Percentiles rank a stretch among this genome's conserved stretches.
phyloP scores from a whole-genome alignment of 1,284 basidiomycete genomes.

The Puccinia horiana region DNA sequence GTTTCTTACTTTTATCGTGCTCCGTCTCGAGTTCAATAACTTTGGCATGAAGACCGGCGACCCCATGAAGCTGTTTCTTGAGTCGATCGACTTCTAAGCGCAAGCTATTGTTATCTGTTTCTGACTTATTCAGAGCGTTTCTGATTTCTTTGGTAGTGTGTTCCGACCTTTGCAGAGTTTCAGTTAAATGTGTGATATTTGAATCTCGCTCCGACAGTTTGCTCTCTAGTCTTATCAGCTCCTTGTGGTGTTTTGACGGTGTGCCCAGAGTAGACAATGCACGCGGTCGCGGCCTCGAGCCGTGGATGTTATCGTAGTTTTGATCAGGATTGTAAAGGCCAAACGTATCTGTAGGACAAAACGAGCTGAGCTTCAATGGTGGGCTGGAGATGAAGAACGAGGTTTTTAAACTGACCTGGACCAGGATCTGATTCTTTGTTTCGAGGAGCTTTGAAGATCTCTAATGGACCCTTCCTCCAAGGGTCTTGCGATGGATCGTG shows the following conservation, averaged over 20 bases:
- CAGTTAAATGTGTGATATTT: constrained; percentile 24
- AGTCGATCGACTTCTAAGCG: constrained; percentile 16
- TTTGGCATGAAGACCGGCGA: constrained; percentile 39
- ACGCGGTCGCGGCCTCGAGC: constrained; percentile 10
- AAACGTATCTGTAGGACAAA: constrained; percentile 13
- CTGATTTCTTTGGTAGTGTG: constrained; percentile 22
- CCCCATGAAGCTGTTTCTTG: constrained; percentile 24
- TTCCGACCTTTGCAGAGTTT: constrained; percentile 36
- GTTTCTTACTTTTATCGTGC: constrained; percentile 42
- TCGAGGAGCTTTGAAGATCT: constrained; percentile 48
- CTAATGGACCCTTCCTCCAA: constrained; percentile 47
- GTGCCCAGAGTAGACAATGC: constrained; percentile 38
- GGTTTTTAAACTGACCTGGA: constrained; percentile 27
- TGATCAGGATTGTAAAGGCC: constrained; percentile 40
- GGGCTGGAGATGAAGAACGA: not conserved
- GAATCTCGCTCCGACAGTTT: constrained; percentile 35
- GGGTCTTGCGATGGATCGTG: constrained; percentile 44
- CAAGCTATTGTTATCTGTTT: constrained; percentile 9
- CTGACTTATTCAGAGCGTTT: constrained; percentile 18
- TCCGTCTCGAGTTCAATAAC: constrained; percentile 27
- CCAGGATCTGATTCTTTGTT: constrained; percentile 23
- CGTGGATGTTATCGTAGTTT: not conserved
- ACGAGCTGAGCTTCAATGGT: not conserved
- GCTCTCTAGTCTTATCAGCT: constrained; percentile 34
- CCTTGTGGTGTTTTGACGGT: constrained; percentile 40